phyloP scores from a whole-genome alignment of 495 filamentous ascomycete genomes.

The Talaromyces wortmannii region DNA sequence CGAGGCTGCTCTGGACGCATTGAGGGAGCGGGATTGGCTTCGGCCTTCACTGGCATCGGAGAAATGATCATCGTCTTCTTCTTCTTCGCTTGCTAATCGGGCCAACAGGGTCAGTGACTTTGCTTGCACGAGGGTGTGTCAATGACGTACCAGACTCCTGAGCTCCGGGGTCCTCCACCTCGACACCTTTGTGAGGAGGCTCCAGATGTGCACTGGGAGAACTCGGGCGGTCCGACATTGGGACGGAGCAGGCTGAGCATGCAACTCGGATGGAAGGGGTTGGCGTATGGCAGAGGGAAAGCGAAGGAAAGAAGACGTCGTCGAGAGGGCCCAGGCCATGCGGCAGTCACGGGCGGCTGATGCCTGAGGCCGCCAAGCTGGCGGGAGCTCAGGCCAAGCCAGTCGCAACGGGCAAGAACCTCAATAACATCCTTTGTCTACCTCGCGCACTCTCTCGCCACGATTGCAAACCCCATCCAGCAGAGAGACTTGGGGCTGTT shows the following conservation, averaged over 20 bases:
- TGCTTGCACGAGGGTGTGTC: not conserved
- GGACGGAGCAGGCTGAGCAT: not conserved
- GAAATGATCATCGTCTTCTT: conserved; percentile 62
- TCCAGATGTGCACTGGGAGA: conserved; percentile 42
- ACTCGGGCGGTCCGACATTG: conserved; percentile 35
- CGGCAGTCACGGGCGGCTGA: not conserved
- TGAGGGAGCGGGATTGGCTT: conserved; percentile 24
- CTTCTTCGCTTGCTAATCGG: conserved; percentile 58
- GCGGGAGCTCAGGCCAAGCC: not conserved
- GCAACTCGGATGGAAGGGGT: not conserved
- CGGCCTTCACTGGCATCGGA: conserved; percentile 77
- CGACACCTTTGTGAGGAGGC: conserved; percentile 58
- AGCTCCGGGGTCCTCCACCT: conserved; percentile 70
- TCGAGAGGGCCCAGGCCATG: not conserved
- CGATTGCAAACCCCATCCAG: too few relatives aligned
- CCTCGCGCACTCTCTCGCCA: too few relatives aligned
- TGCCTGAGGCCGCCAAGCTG: not conserved
- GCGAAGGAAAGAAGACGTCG: conserved; percentile 3
- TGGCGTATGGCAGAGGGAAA: not conserved
- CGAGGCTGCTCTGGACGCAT: conserved; percentile 36
- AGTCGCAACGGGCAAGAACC: not conserved
- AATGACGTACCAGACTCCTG: conserved; percentile 65
- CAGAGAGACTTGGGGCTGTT: too few relatives aligned
- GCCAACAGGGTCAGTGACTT: not conserved
- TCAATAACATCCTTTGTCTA: not conserved